Percentiles rank a stretch among this genome's conserved stretches.
Conservation (phyloP, 2,329 filamentous ascomycete species). For the Onygenales sp. region DNA sequence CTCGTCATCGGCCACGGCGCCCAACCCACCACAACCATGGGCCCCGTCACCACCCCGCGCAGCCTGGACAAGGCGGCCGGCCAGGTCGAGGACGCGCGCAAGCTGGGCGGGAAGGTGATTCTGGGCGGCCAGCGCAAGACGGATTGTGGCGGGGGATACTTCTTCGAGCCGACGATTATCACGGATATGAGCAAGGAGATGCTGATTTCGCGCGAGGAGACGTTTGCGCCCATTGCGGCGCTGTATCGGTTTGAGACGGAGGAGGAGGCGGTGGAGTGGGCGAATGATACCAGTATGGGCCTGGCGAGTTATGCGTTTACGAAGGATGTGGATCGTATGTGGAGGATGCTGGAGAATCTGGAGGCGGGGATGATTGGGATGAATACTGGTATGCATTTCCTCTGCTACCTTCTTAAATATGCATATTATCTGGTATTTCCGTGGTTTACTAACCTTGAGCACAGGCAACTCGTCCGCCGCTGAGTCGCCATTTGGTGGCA, state of each 20-base stretch:
- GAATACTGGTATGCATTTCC: conserved; percentile 44
- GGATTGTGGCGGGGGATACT: conserved; percentile 53
- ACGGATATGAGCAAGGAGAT: conserved; percentile 50
- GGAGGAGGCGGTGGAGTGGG: conserved; percentile 50
- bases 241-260: conserved; percentile 58
- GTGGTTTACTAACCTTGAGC: conserved; percentile 8
- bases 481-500: conserved; percentile 58
- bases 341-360: conserved; percentile 57
- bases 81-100: conserved; percentile 57
- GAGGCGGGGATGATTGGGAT: conserved; percentile 63
- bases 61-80: conserved; percentile 44
- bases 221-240: conserved; percentile 55
- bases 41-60: conserved; percentile 49
- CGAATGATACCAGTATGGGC: conserved; percentile 57
- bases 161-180: conserved; percentile 61
- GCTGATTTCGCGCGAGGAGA: conserved; percentile 51
- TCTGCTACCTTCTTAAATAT: not conserved
- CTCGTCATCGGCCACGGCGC: conserved; percentile 54
- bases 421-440: not conserved
- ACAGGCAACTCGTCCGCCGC: conserved; percentile 54
- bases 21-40: conserved; percentile 47
- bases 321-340: conserved; percentile 56
- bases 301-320: conserved; percentile 60
- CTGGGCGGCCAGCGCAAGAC: conserved; percentile 45
- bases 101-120: conserved; percentile 54